These are phyloP conservation scores for Wakefieldia striispora DNA, from an alignment of 768 basidiomycete species.

Conservation along the genomic window DNA sequence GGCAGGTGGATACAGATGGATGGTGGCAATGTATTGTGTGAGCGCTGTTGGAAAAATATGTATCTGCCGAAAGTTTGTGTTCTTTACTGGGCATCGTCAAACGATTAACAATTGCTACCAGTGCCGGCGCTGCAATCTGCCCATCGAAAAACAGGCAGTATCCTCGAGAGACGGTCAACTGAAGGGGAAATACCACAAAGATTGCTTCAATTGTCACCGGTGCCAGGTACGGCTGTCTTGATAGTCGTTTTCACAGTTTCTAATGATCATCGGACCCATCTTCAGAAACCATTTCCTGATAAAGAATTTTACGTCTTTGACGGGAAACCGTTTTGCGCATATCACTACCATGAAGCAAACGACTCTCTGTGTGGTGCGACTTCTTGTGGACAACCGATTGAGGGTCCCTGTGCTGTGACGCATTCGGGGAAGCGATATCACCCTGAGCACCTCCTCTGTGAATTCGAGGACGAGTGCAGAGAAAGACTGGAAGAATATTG, in stretches of 20 bases:
- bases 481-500: constrained; percentile 79
- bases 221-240: constrained; percentile 58
- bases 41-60: constrained; percentile 93
- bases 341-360: constrained; percentile 92
- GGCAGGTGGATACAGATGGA: constrained; percentile 82
- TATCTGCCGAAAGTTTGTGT: constrained; percentile 81
- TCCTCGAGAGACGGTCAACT: constrained; percentile 91
- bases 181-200: constrained; percentile 92
- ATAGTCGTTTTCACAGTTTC: not conserved
- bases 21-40: constrained; percentile 77
- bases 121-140: constrained; percentile 84
- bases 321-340: constrained; percentile 86
- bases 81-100: not conserved
- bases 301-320: constrained; percentile 90
- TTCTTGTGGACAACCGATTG: constrained; percentile 83
- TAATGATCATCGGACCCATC: constrained; percentile 2
- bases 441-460: constrained; percentile 85
- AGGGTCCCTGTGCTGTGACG: constrained; percentile 89
- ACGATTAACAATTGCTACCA: constrained; percentile 26
- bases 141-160: constrained; percentile 90
- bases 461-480: constrained; percentile 54
- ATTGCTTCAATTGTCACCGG: constrained; percentile 84
- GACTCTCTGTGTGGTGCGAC: constrained; percentile 80
- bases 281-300: constrained; percentile 87
- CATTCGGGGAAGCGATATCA: constrained; percentile 81